Evolutionary conservation across 495 filamentous ascomycete genomes (phyloP).

Genomic region (Parachaetomium inaequale): DNA sequence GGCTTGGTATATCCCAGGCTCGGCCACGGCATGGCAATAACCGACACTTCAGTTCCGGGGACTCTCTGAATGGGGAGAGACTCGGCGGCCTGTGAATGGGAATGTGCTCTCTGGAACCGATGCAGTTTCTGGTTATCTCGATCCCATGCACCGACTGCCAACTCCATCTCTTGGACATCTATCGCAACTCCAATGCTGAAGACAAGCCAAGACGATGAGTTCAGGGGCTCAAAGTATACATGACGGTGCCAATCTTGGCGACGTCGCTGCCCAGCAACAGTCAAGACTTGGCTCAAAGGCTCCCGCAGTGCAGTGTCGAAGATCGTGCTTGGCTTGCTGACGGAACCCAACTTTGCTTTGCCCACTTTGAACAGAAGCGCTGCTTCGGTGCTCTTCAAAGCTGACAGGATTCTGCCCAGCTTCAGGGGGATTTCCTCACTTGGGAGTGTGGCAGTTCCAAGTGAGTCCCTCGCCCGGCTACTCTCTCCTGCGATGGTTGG

Average conservation of each 20-base stretch:
- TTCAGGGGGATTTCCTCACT: not conserved
- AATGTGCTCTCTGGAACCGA: not conserved
- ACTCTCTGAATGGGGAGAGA: not conserved
- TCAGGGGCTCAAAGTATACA: constrained; percentile 2
- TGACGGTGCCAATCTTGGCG: constrained; percentile 2
- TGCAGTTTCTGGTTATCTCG: not conserved
- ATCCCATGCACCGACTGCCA: not conserved
- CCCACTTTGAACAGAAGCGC: not conserved
- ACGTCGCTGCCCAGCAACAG: constrained; percentile 2
- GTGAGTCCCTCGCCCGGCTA: too few relatives aligned
- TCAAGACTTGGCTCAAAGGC: not conserved
- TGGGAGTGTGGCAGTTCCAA: not conserved
- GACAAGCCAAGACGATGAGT: not conserved
- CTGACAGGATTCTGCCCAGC: not conserved
- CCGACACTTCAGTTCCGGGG: not conserved
- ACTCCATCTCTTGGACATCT: not conserved
- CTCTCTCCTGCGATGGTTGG: not conserved
- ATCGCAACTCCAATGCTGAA: not conserved
- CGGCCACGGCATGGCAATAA: not conserved
- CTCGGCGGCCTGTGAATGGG: not conserved
- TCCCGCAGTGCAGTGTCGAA: not conserved
- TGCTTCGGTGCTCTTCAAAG: not conserved
- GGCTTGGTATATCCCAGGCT: not conserved
- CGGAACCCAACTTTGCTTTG: not conserved
- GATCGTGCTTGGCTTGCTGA: not conserved